Base-by-base conservation (phyloP, 2,329 filamentous ascomycete species). In the Exophiala phaeomuriformis region DNA sequence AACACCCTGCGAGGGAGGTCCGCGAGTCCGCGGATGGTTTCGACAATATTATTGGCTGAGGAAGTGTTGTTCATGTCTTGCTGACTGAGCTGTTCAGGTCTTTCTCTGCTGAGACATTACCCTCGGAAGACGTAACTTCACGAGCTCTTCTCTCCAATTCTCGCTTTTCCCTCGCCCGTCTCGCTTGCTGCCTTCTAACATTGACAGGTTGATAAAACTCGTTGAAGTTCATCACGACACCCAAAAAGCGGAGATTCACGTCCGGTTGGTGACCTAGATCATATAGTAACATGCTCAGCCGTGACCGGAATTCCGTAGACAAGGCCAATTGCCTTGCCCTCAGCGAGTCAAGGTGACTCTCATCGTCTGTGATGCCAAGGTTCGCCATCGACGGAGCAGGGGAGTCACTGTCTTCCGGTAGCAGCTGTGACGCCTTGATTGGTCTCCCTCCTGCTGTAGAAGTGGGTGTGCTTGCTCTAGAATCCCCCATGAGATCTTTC, bases 221-320 rank as follows among this genome's bases (percentile, higher is more conserved):
- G 71, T 98, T 98, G 71, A 97, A 98, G 72, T 97, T 98, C 89
- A 98, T 97, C 39, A 93, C 88, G 44, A 97, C 90, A 37, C 89
- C 93, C 61, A 98, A 73, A 75, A 97, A 97, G 51, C 91, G 80
- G 83, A 98, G 88, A 69, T 98, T 93, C 48, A 90, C 84, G 68
- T 98, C 93, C 0, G 90, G 85, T 71, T 97, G 91, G 71, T 94
- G 91, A 5, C 89, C 86, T 59, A 98, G 70, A 68, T 98, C 94
- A 9, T 93, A 90, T 2, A 98, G 75, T 51, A 98, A 73, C 39
- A 90, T 76, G 67, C 89, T 89, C 46, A 97, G 79, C 30, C 86
- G 81, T 1, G 80, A 78, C 56, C 82, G 80, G 73, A 97, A 98
- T 55, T 89, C 86, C 8, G 77, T 74, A 6, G 86, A 84, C 7